Evolutionary conservation across 1,139 yeast genomes (phyloP).

Genomic region (Yamadazyma sp.): DNA sequence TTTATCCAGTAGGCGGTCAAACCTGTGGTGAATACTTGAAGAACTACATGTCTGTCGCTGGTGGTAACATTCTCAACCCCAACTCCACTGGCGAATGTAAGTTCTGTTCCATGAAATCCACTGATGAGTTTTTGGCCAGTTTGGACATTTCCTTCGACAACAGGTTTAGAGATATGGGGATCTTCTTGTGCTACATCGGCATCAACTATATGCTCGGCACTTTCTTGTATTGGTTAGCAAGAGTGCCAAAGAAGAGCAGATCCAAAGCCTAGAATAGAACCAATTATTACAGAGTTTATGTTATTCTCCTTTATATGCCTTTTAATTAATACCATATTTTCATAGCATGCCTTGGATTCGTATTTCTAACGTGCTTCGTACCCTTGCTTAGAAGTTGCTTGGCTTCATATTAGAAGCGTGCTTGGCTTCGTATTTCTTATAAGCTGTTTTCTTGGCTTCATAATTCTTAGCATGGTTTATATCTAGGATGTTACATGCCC

Average conservation of each 20-base stretch:
- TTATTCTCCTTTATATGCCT: background rate
- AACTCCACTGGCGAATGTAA: slow-evolving; percentile 18
- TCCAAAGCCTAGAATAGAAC: too few species aligned
- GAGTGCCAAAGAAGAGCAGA: slow-evolving; percentile 55
- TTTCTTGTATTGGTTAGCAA: slow-evolving; percentile 61
- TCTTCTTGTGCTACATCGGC: slow-evolving; percentile 38
- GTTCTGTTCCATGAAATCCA: slow-evolving; percentile 21
- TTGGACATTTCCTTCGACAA: slow-evolving; percentile 18
- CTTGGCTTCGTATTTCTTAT: too few species aligned
- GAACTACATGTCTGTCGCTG: slow-evolving; percentile 18
- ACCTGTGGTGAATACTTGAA: slow-evolving; percentile 28
- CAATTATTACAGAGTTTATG: too few species aligned
- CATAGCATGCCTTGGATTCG: too few species aligned
- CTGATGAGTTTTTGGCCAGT: slow-evolving; percentile 21
- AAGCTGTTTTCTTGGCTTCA: too few species aligned
- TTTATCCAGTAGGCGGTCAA: slow-evolving; percentile 45
- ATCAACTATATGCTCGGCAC: slow-evolving; percentile 22
- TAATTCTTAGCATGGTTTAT: too few species aligned
- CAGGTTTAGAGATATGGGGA: slow-evolving; percentile 63
- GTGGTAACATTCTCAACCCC: slow-evolving; percentile 26
- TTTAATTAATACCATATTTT: too few species aligned
- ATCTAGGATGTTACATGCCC: too few species aligned
- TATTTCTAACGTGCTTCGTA: too few species aligned
- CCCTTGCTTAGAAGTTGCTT: too few species aligned
- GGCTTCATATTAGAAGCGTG: too few species aligned